A percentile compares a stretch with the other conserved stretches of the same genome.
phyloP scores from a whole-genome alignment of 768 basidiomycete genomes.

The Pleurotus sapidus region DNA sequence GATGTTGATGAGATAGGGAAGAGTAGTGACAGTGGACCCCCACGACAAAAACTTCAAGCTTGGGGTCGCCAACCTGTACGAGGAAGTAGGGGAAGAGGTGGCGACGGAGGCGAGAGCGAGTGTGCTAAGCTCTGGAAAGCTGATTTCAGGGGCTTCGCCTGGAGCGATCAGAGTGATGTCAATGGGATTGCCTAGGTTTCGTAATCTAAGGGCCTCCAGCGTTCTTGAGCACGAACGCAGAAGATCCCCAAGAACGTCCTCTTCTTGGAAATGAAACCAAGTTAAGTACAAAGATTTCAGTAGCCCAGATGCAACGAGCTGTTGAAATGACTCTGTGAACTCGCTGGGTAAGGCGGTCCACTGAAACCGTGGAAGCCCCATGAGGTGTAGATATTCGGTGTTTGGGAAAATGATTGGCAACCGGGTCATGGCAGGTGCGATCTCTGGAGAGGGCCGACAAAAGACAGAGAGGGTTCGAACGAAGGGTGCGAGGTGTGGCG shows the following conservation, averaged over 20 bases:
- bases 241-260: not conserved
- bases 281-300: not conserved
- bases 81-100: not conserved
- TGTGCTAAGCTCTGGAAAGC: not conserved
- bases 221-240: not conserved
- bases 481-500: not conserved
- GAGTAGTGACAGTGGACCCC: not conserved
- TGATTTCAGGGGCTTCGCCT: not conserved
- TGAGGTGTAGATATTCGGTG: not conserved
- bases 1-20: not conserved
- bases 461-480: not conserved
- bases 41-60: not conserved
- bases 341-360: not conserved
- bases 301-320: not conserved
- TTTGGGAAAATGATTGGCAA: not conserved
- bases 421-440: not conserved
- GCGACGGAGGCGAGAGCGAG: not conserved
- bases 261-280: not conserved
- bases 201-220: not conserved
- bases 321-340: not conserved
- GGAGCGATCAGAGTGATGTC: too few species aligned
- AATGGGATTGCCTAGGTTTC: not conserved
- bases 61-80: not conserved
- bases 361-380: not conserved
- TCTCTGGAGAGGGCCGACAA: not conserved